Evolutionary conservation across 2,329 filamentous ascomycete species (phyloP).

Genomic region (Cladobotryum mycophilum): DNA sequence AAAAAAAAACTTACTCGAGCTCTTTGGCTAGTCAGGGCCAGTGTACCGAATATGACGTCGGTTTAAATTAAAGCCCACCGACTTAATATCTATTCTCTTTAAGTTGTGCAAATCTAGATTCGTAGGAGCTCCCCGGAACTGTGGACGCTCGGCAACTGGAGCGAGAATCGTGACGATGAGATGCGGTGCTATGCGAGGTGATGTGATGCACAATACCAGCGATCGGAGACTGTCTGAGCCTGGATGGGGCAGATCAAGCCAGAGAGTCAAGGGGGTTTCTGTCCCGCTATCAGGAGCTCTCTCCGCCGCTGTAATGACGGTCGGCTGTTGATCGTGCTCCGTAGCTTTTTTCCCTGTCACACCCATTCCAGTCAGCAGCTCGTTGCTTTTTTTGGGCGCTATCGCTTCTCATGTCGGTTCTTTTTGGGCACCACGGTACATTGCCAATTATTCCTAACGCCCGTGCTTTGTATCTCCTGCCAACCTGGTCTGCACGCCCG

Average conservation of each 20-base stretch:
- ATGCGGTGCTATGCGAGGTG: slow-evolving; percentile 3
- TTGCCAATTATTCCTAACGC: background rate
- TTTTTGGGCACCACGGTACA: background rate
- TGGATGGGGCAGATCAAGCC: slow-evolving; percentile 5
- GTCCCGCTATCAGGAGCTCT: background rate
- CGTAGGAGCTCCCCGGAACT: background rate
- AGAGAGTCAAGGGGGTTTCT: too few relatives aligned
- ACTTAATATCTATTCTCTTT: too few relatives aligned
- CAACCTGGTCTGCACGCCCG: background rate
- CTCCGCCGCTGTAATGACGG: slow-evolving; percentile 4
- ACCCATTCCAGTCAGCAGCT: slow-evolving; percentile 3
- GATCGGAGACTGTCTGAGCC: slow-evolving; percentile 3
- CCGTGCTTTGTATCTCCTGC: background rate
- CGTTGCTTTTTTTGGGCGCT: background rate
- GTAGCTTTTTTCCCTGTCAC: background rate
- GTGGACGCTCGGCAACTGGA: background rate
- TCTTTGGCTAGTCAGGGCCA: too few relatives aligned
- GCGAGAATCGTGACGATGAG: background rate
- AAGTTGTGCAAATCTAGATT: background rate
- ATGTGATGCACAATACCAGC: slow-evolving; percentile 2
- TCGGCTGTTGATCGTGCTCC: background rate
- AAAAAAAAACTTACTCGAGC: background rate
- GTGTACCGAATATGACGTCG: too few relatives aligned
- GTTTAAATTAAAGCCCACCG: too few relatives aligned
- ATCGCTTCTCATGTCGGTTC: background rate